phyloP scores from a whole-genome alignment of 2,329 filamentous ascomycete species.

The Alternaria conjuncta region DNA sequence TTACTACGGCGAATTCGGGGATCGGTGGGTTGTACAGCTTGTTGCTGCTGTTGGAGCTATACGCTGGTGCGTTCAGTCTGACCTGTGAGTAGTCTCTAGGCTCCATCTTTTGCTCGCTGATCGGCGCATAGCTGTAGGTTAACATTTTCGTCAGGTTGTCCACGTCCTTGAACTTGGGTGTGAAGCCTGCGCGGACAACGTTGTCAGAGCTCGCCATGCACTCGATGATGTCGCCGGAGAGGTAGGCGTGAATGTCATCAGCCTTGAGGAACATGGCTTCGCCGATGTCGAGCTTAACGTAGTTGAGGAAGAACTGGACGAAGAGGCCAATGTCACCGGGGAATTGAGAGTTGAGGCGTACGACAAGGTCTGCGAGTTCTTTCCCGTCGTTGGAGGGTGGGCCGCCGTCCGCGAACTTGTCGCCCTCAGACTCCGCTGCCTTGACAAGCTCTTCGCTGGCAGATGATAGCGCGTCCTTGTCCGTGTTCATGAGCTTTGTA shows the following conservation, averaged over 20 bases:
- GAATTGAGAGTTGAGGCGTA: slow-evolving; percentile 81
- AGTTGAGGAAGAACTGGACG: slow-evolving; percentile 97
- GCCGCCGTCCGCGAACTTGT: slow-evolving; percentile 76
- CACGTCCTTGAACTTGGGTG: slow-evolving; percentile 98
- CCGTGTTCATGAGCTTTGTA: slow-evolving; percentile 78
- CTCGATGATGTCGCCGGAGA: slow-evolving; percentile 93
- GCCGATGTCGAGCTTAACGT: slow-evolving; percentile 82
- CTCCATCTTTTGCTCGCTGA: slow-evolving; percentile 91
- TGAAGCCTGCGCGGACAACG: slow-evolving; percentile 95
- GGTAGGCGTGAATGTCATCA: slow-evolving; percentile 96
- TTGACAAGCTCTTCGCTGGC: slow-evolving; percentile 73
- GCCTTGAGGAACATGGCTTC: slow-evolving; percentile 96
- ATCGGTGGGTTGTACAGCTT: slow-evolving; percentile 93
- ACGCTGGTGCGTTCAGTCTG: slow-evolving; percentile 80
- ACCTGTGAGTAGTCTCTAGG: slow-evolving; percentile 86
- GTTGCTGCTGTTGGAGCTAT: slow-evolving; percentile 75
- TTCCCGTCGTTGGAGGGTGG: slow-evolving; percentile 71
- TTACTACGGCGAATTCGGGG: slow-evolving; percentile 91
- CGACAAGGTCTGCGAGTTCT: slow-evolving; percentile 77
- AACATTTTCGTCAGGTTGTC: slow-evolving; percentile 86
- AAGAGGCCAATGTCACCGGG: slow-evolving; percentile 89
- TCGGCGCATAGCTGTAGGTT: slow-evolving; percentile 94
- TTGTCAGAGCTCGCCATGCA: slow-evolving; percentile 99
- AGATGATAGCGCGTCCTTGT: slow-evolving; percentile 67
- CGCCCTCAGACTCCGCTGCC: slow-evolving; percentile 71